phyloP scores from a whole-genome alignment of 2,329 filamentous ascomycete species.

The Ceratocystis smalleyi region DNA sequence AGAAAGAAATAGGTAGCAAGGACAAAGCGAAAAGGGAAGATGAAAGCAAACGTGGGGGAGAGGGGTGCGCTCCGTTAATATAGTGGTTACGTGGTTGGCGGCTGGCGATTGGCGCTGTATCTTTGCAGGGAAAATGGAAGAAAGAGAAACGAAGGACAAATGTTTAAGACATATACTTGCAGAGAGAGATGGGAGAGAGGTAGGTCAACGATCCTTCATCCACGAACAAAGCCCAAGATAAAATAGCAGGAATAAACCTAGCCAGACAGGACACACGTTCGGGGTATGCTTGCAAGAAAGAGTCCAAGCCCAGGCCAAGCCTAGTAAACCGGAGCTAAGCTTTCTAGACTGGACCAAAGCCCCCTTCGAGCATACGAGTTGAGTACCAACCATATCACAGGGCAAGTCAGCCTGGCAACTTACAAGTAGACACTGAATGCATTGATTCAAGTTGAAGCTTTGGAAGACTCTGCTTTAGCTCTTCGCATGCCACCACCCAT shows the following conservation, averaged over 20 bases:
- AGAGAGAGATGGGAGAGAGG: too few relatives aligned
- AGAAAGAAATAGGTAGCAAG: background rate
- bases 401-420: too few relatives aligned
- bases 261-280: too few relatives aligned
- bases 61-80: constrained; percentile 2
- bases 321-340: too few relatives aligned
- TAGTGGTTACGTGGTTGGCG: background rate
- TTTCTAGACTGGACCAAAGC: too few relatives aligned
- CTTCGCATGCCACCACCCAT: background rate
- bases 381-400: too few relatives aligned
- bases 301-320: background rate
- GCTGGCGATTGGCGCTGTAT: background rate
- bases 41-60: background rate
- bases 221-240: background rate
- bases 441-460: too few relatives aligned
- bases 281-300: background rate
- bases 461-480: background rate
- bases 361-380: too few relatives aligned
- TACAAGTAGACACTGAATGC: too few relatives aligned
- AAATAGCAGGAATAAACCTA: background rate
- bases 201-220: background rate
- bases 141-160: background rate
- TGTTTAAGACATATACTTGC: background rate
- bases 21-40: background rate
- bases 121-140: background rate